Evolutionary conservation across 768 basidiomycete genomes (phyloP), one percentile per base, ranked within the genome.

Genomic region (Amanita brunnescens): DNA sequence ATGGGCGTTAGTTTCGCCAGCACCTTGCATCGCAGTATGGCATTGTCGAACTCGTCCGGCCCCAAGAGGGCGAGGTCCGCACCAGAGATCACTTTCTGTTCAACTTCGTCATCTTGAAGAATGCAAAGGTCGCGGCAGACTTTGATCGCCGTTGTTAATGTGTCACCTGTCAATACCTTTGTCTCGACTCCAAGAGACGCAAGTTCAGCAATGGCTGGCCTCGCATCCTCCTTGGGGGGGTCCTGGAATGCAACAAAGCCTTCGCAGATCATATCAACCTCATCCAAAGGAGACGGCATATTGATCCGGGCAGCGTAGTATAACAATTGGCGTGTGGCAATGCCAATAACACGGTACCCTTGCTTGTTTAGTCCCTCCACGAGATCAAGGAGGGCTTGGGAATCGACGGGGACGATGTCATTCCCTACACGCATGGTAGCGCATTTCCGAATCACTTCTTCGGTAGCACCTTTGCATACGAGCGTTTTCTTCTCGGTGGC

Each of bases 101-200:
- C 42, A 44, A 6, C 32, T 18, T 29, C 30, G 12, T 42, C 47
- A 30, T n/a, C 20, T 16, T 41, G 37, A 44, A 70, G 61, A 46
- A 68, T 58, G 9, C 67, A 67, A 38, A 68, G 62, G 38, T 68
- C 67, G 33, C 65, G 68, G 9, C 67, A 68, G 33, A 68, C 68
- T 54, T 67, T 69, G 47, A 65, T 65, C 34, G 67, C 67, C 3
- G 69, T 65, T 2, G 67, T 62, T 16, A 68, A 62, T 21, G 52
- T 59, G 42, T 67, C 67, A 30, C 67, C 68, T 1, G 67, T 67
- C 32, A 67, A 67, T 53, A 67, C 69, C 42, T 65, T 65, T 9
- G 30, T 33, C 37, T 49, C 38, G 20, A 39, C 48, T 5, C 48
- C 37, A 9, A 49, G 23, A 18, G 34, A 53, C 12, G 30, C 30